phyloP scores from a whole-genome alignment of 73 alveolate species.

The Blepharisma stoltei region DNA sequence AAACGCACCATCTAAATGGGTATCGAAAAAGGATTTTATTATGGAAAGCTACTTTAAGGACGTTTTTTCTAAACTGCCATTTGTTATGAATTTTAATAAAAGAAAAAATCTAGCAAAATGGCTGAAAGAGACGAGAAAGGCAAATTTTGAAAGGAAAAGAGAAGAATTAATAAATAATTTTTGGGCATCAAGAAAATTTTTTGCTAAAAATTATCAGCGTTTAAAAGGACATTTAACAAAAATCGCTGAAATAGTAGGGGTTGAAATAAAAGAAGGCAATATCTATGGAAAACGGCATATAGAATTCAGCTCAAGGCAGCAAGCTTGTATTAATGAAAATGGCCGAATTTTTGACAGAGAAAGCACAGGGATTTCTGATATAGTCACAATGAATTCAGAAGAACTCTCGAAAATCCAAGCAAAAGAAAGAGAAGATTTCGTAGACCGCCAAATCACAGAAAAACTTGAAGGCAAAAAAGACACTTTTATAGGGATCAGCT shows the following conservation, averaged over 20 bases:
- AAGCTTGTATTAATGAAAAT: neutral
- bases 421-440: slow-evolving; percentile 7
- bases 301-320: slow-evolving; percentile 11
- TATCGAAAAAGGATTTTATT: slow-evolving; percentile 27
- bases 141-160: neutral
- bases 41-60: slow-evolving; percentile 27
- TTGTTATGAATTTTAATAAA: slow-evolving; percentile 3
- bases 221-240: neutral
- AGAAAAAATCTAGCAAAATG: slow-evolving; percentile 17
- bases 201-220: neutral
- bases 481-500: neutral
- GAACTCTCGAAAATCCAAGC: neutral
- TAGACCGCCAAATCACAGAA: slow-evolving; percentile 18
- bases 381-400: neutral
- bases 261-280: slow-evolving; percentile 17
- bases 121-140: slow-evolving; percentile 15
- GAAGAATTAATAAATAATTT: neutral
- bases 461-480: slow-evolving; percentile 13
- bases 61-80: slow-evolving; percentile 22
- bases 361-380: neutral
- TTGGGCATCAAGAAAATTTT: neutral
- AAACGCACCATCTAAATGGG: neutral
- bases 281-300: slow-evolving; percentile 19
- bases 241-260: neutral
- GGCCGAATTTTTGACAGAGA: neutral